These are phyloP conservation scores for Cercospora berteroae DNA, from an alignment of 2,329 filamentous ascomycete species.

Conservation along the genomic window DNA sequence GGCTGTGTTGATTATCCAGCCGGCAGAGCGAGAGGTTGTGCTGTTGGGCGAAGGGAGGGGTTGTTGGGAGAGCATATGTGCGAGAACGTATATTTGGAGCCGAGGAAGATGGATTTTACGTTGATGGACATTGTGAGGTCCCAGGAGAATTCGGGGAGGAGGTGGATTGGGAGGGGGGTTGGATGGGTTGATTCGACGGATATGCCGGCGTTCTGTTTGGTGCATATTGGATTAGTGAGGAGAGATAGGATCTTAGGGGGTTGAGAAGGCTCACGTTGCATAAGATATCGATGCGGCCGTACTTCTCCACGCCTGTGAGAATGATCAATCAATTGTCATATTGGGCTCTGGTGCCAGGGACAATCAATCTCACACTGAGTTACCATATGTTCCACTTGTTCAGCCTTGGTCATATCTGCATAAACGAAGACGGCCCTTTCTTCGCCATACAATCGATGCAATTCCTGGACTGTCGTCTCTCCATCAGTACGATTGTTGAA, in stretches of 20 bases:
- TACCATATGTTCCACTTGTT: slow-evolving; percentile 28
- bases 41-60: slow-evolving; percentile 22
- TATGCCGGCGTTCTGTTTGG: slow-evolving; percentile 16
- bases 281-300: slow-evolving; percentile 29
- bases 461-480: slow-evolving; percentile 24
- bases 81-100: slow-evolving; percentile 41
- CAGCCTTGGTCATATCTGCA: slow-evolving; percentile 36
- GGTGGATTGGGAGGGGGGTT: slow-evolving; percentile 31
- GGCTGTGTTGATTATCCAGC: slow-evolving; percentile 43
- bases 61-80: slow-evolving; percentile 41
- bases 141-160: slow-evolving; percentile 37
- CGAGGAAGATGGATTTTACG: slow-evolving; percentile 41
- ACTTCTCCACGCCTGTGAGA: slow-evolving; percentile 28
- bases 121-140: slow-evolving; percentile 40
- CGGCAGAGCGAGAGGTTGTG: slow-evolving; percentile 24
- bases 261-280: not conserved
- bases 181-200: slow-evolving; percentile 30
- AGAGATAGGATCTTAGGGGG: not conserved
- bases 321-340: slow-evolving; percentile 10
- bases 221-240: not conserved
- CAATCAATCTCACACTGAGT: not conserved
- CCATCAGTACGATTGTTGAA: slow-evolving; percentile 31
- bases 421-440: slow-evolving; percentile 32
- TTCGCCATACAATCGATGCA: slow-evolving; percentile 15
- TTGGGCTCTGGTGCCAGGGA: not conserved